Evolutionary conservation across 1,284 basidiomycete species (phyloP).

Genomic region (Paramarasmius palmivorus): DNA sequence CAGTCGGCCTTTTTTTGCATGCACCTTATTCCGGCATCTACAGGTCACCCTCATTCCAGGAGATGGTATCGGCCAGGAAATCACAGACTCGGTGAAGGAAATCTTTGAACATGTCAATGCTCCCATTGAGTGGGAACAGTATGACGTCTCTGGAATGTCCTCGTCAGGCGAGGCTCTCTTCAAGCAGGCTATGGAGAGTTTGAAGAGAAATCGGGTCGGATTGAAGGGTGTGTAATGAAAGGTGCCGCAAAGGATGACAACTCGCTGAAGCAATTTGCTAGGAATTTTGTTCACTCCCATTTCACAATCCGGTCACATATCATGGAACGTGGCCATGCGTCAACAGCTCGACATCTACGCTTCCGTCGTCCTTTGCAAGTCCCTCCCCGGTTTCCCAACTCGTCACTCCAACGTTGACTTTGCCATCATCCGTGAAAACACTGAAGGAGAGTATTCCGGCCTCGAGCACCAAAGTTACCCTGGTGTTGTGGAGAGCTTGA

Average conservation of each 20-base stretch:
- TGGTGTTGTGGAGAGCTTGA: slow-evolving; percentile 98
- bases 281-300: slow-evolving; percentile 99
- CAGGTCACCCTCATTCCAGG: slow-evolving; percentile 94
- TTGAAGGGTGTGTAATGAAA: slow-evolving; percentile 87
- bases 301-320: slow-evolving; percentile 94
- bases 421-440: slow-evolving; percentile 99
- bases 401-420: slow-evolving; percentile 98
- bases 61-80: slow-evolving; percentile 96
- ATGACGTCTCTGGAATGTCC: slow-evolving; percentile 96
- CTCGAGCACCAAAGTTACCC: slow-evolving; percentile 98
- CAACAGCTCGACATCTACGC: slow-evolving; percentile 99
- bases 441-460: slow-evolving; percentile 99
- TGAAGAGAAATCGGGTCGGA: slow-evolving; percentile 97
- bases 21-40: slow-evolving; percentile 20
- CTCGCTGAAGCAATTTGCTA: slow-evolving; percentile 30
- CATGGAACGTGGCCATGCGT: slow-evolving; percentile 99
- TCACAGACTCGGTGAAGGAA: slow-evolving; percentile 98
- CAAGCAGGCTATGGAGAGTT: slow-evolving; percentile 95
- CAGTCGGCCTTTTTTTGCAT: slow-evolving; percentile 21
- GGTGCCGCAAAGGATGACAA: too few species aligned
- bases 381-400: slow-evolving; percentile 95
- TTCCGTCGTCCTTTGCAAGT: slow-evolving; percentile 97
- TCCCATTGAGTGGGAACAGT: slow-evolving; percentile 99
- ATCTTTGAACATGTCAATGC: slow-evolving; percentile 98
- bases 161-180: slow-evolving; percentile 93